Percentiles rank a stretch among this genome's conserved stretches.
Conservation (phyloP, 495 filamentous ascomycete species). For the Trichodelitschia bisporula region DNA sequence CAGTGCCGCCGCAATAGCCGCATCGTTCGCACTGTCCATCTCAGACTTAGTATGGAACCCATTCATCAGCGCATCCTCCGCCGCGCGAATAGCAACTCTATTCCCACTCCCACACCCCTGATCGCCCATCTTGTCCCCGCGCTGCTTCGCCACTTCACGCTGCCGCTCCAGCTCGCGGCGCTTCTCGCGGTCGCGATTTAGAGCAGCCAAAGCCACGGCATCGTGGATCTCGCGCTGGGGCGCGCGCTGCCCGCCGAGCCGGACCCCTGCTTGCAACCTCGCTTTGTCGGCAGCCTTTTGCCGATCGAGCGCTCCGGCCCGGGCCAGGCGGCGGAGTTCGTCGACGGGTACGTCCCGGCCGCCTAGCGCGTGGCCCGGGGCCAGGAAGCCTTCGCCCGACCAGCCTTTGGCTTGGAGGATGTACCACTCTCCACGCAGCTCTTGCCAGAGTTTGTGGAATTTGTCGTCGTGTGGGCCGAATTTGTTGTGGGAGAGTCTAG, state of each 20-base stretch:
- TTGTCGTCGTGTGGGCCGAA: constrained; percentile 59
- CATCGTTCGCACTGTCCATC: constrained; percentile 74
- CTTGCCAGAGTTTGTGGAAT: constrained; percentile 70
- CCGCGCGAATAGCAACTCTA: constrained; percentile 3
- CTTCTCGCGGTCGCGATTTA: constrained; percentile 52
- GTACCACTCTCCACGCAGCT: constrained; percentile 67
- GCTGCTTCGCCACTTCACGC: constrained; percentile 15
- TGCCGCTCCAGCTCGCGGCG: constrained; percentile 38
- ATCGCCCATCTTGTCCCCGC: neutral
- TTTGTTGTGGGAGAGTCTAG: constrained; percentile 56
- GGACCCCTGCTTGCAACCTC: no score
- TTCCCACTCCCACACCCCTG: neutral
- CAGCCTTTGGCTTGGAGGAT: constrained; percentile 56
- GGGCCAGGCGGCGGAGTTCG: constrained; percentile 53
- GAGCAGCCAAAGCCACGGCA: no score
- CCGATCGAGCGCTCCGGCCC: constrained; percentile 52
- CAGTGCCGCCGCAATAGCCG: constrained; percentile 67
- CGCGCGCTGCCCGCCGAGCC: no score
- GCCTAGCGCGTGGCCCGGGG: constrained; percentile 48
- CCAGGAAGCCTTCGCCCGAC: constrained; percentile 76
- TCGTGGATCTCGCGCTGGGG: no score
- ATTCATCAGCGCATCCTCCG: constrained; percentile 40
- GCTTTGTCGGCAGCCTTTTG: no score
- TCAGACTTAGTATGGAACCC: constrained; percentile 68
- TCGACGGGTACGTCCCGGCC: constrained; percentile 38